Evolutionary conservation across 306 rosid species (phyloP), one percentile per base, ranked within the genome.

Genomic region (Styphnolobium japonicum): DNA sequence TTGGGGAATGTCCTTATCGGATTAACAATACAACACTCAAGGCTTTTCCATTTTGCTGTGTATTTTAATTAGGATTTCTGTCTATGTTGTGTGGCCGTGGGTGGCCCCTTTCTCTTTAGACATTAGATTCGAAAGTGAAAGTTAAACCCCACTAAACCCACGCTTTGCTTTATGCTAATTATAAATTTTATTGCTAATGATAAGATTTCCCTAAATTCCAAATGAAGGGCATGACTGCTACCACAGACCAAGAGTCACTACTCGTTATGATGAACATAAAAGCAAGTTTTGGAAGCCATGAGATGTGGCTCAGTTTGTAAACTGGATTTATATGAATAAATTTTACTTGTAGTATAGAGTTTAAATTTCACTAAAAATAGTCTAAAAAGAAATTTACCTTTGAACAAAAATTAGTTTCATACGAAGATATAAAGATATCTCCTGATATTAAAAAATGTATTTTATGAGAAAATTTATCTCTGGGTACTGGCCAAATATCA

Each of bases 61-160:
- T 85, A 71, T 79, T 71, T 81, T 46, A 83, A 79, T 60, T 43
- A 6, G n/a, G 75, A 81, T 82, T 86, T 84, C 12, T 68, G 51
- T 67, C 65, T 49, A 42, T 69, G 69, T 53, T 84, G 48, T 83
- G 84, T 68, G 88, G 81, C 9, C 62, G 10, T 69, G 75, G 69
- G 84, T 87, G 90, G 84, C 72, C 82, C 86, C 58, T 71, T 68
- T 42, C 64, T 78, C 80, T 85, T 81, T 81, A 84, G 66, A 82
- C 86, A 78, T 68, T 79, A 36, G 88, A 89, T 91, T 87, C 86
- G 84, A 85, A 87, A 76, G 87, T 86, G 90, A 82, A 86, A 86
- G 86, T 58, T 88, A 89, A 83, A 76, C 83, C 79, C 89, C 90
- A 91, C 91, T 86, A 67, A 65, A 68, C 64, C 67, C 78, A 62